A percentile compares a stretch with the other conserved stretches of the same genome.
These are phyloP conservation scores for Cercospora berteroae DNA, from an alignment of 2,329 filamentous ascomycete species.

Conservation along the genomic window DNA sequence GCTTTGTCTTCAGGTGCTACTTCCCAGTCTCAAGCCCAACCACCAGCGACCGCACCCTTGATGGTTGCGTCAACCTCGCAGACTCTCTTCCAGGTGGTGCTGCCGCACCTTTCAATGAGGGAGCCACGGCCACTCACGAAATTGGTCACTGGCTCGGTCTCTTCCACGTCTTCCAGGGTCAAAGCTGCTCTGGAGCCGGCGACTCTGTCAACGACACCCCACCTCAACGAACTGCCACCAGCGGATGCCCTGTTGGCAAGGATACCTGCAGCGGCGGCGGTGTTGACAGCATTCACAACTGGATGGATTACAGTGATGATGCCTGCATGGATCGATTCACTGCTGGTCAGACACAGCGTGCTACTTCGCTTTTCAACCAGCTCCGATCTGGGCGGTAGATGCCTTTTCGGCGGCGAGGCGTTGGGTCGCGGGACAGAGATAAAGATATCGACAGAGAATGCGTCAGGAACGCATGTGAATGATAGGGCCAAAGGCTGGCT, in stretches of 20 bases:
- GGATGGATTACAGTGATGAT: conserved; percentile 44
- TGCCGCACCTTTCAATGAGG: conserved; percentile 45
- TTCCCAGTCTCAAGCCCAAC: conserved; percentile 41
- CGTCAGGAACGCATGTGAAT: background rate
- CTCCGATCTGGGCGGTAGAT: conserved; percentile 1
- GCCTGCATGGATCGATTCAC: conserved; percentile 21
- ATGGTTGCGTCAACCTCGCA: conserved; percentile 55
- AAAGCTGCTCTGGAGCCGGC: conserved; percentile 41
- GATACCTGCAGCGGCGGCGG: conserved; percentile 48
- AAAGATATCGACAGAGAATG: background rate
- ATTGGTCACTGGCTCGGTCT: conserved; percentile 46
- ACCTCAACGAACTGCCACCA: conserved; percentile 41
- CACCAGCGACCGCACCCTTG: conserved; percentile 41
- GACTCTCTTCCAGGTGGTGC: conserved; percentile 52
- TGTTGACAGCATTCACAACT: conserved; percentile 43
- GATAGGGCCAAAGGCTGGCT: background rate
- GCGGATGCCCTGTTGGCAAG: conserved; percentile 50
- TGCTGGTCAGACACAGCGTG: conserved; percentile 15
- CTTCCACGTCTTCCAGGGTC: conserved; percentile 45
- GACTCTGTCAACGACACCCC: conserved; percentile 46
- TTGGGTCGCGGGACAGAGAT: background rate
- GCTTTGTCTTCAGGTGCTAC: conserved; percentile 15
- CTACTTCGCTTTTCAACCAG: conserved; percentile 15
- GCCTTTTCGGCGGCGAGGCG: background rate
- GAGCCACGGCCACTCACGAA: conserved; percentile 45